phyloP scores from a whole-genome alignment of 345 rosid genomes.

The Lenwebbia sp. region DNA sequence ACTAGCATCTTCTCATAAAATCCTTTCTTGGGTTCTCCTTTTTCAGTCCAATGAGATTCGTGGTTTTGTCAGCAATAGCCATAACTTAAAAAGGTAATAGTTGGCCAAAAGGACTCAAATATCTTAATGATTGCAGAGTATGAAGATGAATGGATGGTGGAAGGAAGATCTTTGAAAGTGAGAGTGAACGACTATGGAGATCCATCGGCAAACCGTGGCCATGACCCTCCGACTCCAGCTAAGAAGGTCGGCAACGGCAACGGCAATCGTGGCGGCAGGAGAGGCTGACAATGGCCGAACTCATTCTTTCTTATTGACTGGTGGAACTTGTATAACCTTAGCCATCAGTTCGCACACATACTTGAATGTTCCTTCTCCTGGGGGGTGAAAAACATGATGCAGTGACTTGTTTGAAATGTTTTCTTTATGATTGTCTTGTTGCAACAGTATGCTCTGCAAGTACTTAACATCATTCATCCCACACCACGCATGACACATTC shows the following conservation, averaged over 20 bases:
- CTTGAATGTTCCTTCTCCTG: not conserved
- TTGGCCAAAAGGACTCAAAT: not conserved
- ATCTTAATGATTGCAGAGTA: not conserved
- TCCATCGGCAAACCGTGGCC: slow-evolving; percentile 48
- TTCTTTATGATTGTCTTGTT: not conserved
- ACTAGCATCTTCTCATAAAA: not conserved
- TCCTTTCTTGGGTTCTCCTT: not conserved
- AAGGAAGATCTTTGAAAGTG: slow-evolving; percentile 37
- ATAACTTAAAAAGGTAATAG: not conserved
- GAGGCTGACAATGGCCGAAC: slow-evolving; percentile 9
- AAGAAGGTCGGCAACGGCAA: slow-evolving; percentile 10
- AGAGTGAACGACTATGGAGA: slow-evolving; percentile 37
- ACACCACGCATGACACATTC: not conserved
- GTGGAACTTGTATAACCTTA: not conserved
- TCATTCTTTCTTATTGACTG: not conserved
- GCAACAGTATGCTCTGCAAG: not conserved
- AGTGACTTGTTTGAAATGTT: not conserved
- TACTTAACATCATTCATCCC: not conserved
- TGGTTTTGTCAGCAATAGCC: not conserved
- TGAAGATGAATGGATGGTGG: not conserved
- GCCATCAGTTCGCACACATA: not conserved
- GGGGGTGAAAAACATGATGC: not conserved
- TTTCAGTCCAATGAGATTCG: not conserved
- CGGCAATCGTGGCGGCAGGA: slow-evolving; percentile 14
- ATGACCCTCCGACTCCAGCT: slow-evolving; percentile 34